Conservation (phyloP, 768 basidiomycete species). For the Dentipellis sp. region DNA sequence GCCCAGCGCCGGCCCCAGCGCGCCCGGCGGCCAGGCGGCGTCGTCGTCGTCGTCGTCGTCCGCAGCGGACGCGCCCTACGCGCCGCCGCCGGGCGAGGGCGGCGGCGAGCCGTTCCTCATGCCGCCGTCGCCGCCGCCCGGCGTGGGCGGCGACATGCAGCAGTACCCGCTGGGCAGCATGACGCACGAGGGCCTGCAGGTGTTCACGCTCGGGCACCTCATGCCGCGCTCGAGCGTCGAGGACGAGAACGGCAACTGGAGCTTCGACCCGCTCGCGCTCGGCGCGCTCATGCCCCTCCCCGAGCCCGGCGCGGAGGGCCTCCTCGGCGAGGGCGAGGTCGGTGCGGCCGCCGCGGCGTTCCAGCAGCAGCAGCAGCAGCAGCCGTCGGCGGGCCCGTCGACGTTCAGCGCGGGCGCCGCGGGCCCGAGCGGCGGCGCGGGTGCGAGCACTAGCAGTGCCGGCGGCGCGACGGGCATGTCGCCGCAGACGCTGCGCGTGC, state of each 20-base stretch:
- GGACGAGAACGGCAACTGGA: slow-evolving; percentile 53
- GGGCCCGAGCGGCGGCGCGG: slow-evolving; percentile 15
- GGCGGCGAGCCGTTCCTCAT: background rate
- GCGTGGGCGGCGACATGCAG: slow-evolving; percentile 2
- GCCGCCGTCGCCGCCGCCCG: slow-evolving; percentile 15
- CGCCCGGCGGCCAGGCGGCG: slow-evolving; percentile 16
- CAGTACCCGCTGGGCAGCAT: background rate
- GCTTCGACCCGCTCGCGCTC: slow-evolving; percentile 35
- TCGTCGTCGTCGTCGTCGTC: too few relatives aligned
- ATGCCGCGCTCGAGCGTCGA: slow-evolving; percentile 46
- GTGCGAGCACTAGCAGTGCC: slow-evolving; percentile 4
- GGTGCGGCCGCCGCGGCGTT: background rate
- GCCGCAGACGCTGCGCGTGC: slow-evolving; percentile 49
- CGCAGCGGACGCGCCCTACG: too few relatives aligned
- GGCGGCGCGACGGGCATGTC: slow-evolving; percentile 12
- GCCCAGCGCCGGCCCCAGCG: slow-evolving; percentile 10
- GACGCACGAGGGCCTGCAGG: slow-evolving; percentile 60
- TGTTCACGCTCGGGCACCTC: slow-evolving; percentile 74
- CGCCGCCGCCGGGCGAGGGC: background rate
- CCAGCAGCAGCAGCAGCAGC: background rate
- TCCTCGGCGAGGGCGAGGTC: background rate
- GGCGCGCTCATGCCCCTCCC: slow-evolving; percentile 12
- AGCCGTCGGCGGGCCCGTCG: background rate
- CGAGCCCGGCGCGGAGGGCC: slow-evolving; percentile 1
- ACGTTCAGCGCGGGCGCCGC: slow-evolving; percentile 12